Base-by-base conservation (phyloP, 805 yeast genomes). In the Candida nanaspora region DNA sequence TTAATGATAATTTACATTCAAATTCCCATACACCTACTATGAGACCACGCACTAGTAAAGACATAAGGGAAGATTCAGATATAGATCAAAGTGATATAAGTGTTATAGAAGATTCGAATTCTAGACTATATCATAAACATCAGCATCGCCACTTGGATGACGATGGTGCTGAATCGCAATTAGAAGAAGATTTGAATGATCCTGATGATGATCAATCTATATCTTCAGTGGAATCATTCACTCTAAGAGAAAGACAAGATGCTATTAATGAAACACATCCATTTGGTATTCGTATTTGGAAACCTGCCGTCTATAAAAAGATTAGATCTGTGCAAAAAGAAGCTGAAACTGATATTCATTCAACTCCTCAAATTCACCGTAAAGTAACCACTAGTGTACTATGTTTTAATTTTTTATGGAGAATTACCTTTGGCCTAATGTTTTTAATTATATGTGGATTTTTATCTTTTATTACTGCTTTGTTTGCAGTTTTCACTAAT, bases 241-340 rank as follows among this genome's bases (percentile, higher is more conserved):
- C 96, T 4, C 70, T 91, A 41, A 72, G 93, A 45, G 96, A 89
- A 50, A 79, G 97, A 48, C 98, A 93, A 61, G 89, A 86, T 51
- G 98, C 98, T 14, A 93, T 93, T 57, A 93, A 93, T 57, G 80
- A 85, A 39, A 88, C 97, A 4, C 98, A 93, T 67, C 98, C 98
- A 0, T 93, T 93, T 55, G 98, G 98, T 72, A 91, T 93, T 35
- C 82, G 96, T 60, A 86, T 93, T 52, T 93, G 98, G 98, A 93
- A 93, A 56, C 98, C 98, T 1, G 96, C 98, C 2, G 68, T 93
- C 41, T 93, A 93, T 64, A 93, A 93, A 59, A 93, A 93, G 61
- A 74, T 76, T 44, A 79, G 98, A 53, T 86, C 96, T 4, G 97
- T 93, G 26, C 93, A 93, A 50, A 72, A 80, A 32, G 81, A 86